Conservation (phyloP, 805 yeast genomes). For the Candida patagonica region DNA sequence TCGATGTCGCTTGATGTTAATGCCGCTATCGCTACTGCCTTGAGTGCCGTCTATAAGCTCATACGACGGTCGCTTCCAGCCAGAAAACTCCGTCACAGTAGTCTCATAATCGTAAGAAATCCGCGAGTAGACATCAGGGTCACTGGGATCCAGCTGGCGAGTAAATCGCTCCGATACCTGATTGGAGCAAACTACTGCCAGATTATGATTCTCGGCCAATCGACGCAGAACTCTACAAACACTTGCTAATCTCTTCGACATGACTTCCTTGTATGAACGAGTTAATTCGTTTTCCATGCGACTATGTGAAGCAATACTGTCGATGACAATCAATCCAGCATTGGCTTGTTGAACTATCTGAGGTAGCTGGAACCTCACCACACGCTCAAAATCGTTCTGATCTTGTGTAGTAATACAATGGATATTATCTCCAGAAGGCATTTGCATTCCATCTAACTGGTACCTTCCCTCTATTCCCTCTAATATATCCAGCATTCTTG, state of each 20-base stretch:
- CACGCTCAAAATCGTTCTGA: constrained; percentile 65
- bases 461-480: constrained; percentile 20
- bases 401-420: constrained; percentile 53
- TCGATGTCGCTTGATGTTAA: neutral
- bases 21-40: neutral
- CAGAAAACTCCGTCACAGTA: constrained; percentile 50
- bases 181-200: constrained; percentile 65
- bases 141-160: constrained; percentile 25
- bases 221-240: constrained; percentile 40
- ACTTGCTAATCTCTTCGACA: constrained; percentile 26
- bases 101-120: constrained; percentile 52
- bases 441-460: neutral
- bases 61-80: constrained; percentile 51
- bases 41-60: neutral
- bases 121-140: constrained; percentile 24
- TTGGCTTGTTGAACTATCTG: constrained; percentile 34
- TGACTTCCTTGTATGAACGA: constrained; percentile 20
- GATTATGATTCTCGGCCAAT: constrained; percentile 37
- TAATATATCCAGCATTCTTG: constrained; percentile 46
- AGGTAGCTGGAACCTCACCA: constrained; percentile 62
- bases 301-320: constrained; percentile 73
- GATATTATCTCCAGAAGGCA: constrained; percentile 30
- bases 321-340: constrained; percentile 57
- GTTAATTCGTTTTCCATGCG: constrained; percentile 42
- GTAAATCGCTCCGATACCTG: constrained; percentile 61